Evolutionary conservation across 805 yeast species (phyloP).

Genomic region (Candida ponderosae): DNA sequence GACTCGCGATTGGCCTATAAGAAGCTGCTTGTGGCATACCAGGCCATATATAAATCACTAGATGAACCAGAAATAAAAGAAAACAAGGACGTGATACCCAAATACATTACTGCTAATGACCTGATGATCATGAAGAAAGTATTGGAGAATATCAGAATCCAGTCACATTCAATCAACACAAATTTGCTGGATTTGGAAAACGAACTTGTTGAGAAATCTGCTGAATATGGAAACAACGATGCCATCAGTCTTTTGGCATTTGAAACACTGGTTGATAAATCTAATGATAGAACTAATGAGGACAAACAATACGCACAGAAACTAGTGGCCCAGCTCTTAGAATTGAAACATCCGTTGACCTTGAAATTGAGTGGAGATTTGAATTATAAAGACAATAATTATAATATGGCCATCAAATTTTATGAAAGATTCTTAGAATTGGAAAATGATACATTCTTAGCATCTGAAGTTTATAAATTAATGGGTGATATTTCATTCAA

Average conservation of each 20-base stretch:
- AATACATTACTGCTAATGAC: conserved; percentile 43
- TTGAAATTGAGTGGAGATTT: conserved; percentile 76
- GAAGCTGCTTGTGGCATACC: conserved; percentile 46
- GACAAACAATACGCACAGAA: conserved; percentile 58
- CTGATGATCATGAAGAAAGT: conserved; percentile 63
- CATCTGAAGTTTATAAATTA: conserved; percentile 67
- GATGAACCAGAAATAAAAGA: conserved; percentile 22
- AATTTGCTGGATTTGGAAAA: conserved; percentile 57
- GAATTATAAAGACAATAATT: conserved; percentile 41
- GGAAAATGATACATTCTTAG: conserved; percentile 49
- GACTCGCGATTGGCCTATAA: conserved; percentile 49
- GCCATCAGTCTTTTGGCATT: conserved; percentile 73
- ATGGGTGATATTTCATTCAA: conserved; percentile 58
- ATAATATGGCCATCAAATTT: conserved; percentile 48
- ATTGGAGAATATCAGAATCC: conserved; percentile 50
- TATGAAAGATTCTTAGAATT: conserved; percentile 51
- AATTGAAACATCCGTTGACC: conserved; percentile 62
- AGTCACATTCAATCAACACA: conserved; percentile 51
- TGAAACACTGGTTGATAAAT: conserved; percentile 41
- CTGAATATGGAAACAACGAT: conserved; percentile 74
- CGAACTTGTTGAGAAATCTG: conserved; percentile 72
- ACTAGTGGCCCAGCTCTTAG: conserved; percentile 50
- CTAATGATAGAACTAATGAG: conserved; percentile 27
- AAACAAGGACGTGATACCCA: conserved; percentile 29
- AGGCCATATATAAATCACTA: conserved; percentile 39